Percentiles rank a stretch among this genome's conserved stretches.
phyloP scores from a whole-genome alignment of 805 yeast species.

The Ogataea sp. region DNA sequence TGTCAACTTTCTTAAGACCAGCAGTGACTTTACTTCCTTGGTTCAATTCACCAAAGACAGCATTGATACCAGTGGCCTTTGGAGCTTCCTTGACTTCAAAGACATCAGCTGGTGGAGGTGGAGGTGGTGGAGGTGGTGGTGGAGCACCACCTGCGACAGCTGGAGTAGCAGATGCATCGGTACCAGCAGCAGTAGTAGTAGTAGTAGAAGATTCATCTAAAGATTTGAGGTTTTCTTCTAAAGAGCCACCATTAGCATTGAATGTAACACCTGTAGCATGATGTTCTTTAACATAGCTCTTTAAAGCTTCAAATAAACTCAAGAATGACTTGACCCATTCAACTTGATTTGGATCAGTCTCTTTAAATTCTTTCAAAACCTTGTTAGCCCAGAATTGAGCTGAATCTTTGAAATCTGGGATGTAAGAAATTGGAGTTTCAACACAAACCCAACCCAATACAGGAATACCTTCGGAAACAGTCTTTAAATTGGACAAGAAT shows the following conservation, averaged over 20 bases:
- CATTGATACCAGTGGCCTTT: slow-evolving; percentile 52
- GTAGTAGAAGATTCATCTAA: too few species aligned
- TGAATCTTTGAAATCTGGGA: slow-evolving; percentile 82
- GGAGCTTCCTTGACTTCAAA: slow-evolving; percentile 33
- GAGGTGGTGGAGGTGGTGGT: slow-evolving; percentile 82
- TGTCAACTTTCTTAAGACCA: slow-evolving; percentile 85
- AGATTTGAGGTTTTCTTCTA: slow-evolving; percentile 41
- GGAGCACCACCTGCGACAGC: slow-evolving; percentile 27
- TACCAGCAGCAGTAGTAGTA: slow-evolving; percentile 13
- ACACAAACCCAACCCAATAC: slow-evolving; percentile 86
- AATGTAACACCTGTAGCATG: slow-evolving; percentile 84
- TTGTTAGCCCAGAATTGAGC: slow-evolving; percentile 94
- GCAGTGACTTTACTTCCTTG: slow-evolving; percentile 80
- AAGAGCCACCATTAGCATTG: slow-evolving; percentile 53
- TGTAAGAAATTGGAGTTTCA: slow-evolving; percentile 63
- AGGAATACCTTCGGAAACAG: slow-evolving; percentile 85
- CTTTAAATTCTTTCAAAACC: slow-evolving; percentile 77
- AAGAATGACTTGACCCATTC: slow-evolving; percentile 76
- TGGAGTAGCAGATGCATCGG: slow-evolving; percentile 25
- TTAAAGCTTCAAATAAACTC: slow-evolving; percentile 60
- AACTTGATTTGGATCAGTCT: slow-evolving; percentile 54
- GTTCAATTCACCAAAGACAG: slow-evolving; percentile 87
- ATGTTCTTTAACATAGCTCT: slow-evolving; percentile 63
- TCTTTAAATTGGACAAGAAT: slow-evolving; percentile 62
- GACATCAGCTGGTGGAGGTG: slow-evolving; percentile 73